phyloP scores from a whole-genome alignment of 257 asterid species.

The Echites panduratus region DNA sequence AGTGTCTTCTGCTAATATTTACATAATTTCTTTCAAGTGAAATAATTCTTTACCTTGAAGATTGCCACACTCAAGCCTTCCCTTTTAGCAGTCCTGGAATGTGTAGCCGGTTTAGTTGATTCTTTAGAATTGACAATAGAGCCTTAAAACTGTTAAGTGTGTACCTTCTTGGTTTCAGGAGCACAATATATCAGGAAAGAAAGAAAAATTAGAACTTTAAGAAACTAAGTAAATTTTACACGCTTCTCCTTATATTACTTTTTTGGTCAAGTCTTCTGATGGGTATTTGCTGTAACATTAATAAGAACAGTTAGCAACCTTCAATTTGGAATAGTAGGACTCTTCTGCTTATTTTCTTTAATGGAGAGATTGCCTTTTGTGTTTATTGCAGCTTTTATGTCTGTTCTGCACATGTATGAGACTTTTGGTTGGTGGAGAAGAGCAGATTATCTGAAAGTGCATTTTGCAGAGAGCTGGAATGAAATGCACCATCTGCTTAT shows the following conservation, averaged over 20 bases:
- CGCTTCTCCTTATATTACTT: background rate
- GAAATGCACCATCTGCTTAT: conserved; percentile 99
- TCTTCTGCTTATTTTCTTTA: background rate
- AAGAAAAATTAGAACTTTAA: background rate
- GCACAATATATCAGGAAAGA: background rate
- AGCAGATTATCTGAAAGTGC: conserved; percentile 95
- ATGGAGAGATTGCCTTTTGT: background rate
- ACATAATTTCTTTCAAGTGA: background rate
- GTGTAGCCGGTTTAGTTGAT: no score
- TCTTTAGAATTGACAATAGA: no score
- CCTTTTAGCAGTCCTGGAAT: no score
- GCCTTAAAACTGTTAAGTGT: background rate
- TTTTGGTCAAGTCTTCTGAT: background rate
- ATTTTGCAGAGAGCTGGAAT: conserved; percentile 99
- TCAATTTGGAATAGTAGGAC: background rate
- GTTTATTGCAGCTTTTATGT: conserved; percentile 76
- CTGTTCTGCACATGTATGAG: conserved; percentile 94
- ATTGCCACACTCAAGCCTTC: background rate
- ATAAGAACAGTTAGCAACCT: background rate
- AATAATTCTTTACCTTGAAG: background rate
- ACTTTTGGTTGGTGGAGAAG: conserved; percentile 99
- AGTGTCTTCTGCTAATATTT: conserved; percentile 21
- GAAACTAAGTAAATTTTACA: background rate
- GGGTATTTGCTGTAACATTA: background rate
- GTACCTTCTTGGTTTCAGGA: background rate